Conservation (phyloP, 352 stramenopile genomes). For the Peronosclerospora sorghi region DNA sequence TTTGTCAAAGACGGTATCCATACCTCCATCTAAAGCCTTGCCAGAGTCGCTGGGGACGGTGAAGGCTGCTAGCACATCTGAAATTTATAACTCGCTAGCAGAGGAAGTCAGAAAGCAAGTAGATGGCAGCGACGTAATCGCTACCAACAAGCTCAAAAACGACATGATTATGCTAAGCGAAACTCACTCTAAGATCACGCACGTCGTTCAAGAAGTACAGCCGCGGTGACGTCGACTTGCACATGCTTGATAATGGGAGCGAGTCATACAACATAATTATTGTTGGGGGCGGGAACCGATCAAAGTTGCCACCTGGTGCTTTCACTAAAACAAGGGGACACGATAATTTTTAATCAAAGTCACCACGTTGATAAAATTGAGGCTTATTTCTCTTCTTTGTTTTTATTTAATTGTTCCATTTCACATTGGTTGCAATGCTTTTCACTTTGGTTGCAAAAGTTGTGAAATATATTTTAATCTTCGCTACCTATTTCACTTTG, state of each 20-base stretch:
- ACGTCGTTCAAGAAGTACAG: conserved; percentile 31
- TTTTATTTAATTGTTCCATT: too few species aligned
- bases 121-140: conserved; percentile 10
- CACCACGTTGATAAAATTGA: too few species aligned
- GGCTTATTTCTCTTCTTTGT: too few species aligned
- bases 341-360: too few species aligned
- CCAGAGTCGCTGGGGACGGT: conserved; percentile 23
- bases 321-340: too few species aligned
- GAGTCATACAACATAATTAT: conserved; percentile 22
- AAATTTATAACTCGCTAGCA: conserved; percentile 15
- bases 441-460: too few species aligned
- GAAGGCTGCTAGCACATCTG: conserved; percentile 16
- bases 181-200: conserved; percentile 22
- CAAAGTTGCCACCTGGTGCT: conserved; percentile 36
- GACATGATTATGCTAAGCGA: conserved; percentile 19
- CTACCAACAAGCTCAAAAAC: conserved; percentile 13
- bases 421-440: too few species aligned
- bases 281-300: conserved; percentile 40
- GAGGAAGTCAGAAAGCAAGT: conserved; percentile 17
- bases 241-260: conserved; percentile 12
- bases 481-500: too few species aligned
- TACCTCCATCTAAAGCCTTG: conserved; percentile 10
- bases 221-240: conserved; percentile 11
- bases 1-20: neutral
- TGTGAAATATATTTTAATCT: too few species aligned